These are phyloP conservation scores for Stagonosporopsis rhizophila DNA, from an alignment of 2,329 filamentous ascomycete species.

Conservation along the genomic window DNA sequence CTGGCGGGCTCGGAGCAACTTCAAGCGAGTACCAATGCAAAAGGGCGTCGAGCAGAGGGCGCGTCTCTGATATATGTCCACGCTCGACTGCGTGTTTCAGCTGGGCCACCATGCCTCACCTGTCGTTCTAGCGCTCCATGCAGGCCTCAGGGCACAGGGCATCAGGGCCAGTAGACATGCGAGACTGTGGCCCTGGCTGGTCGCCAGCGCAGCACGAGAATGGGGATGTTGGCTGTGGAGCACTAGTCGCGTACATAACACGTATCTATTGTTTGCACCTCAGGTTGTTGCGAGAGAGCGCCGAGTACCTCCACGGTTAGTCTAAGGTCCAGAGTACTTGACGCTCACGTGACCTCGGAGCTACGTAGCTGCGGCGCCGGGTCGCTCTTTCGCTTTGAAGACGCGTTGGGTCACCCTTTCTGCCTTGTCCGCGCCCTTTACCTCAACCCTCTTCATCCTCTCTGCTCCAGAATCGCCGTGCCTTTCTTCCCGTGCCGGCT, in stretches of 20 bases:
- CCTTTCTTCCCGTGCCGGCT: slow-evolving; percentile 14
- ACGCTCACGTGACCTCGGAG: not conserved
- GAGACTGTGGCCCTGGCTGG: not conserved
- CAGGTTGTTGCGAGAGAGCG: slow-evolving; percentile 1
- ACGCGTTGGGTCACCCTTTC: slow-evolving; percentile 27
- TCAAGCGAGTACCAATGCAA: slow-evolving; percentile 13
- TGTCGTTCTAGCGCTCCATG: slow-evolving; percentile 26
- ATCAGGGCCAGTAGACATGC: slow-evolving; percentile 10
- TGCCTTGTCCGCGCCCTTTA: slow-evolving; percentile 28
- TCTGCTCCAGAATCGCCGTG: slow-evolving; percentile 26
- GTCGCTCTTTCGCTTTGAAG: slow-evolving; percentile 31
- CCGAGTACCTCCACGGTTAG: not conserved
- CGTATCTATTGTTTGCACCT: slow-evolving; percentile 3
- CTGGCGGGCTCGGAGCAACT: slow-evolving; percentile 13
- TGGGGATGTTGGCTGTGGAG: not conserved
- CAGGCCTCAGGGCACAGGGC: slow-evolving; percentile 8
- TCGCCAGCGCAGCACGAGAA: not conserved
- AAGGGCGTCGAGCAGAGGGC: slow-evolving; percentile 8
- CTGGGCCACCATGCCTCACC: slow-evolving; percentile 35
- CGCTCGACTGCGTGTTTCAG: slow-evolving; percentile 21
- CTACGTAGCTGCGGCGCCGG: slow-evolving; percentile 25
- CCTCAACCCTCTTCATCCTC: slow-evolving; percentile 22
- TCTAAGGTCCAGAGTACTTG: not conserved
- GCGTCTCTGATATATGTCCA: slow-evolving; percentile 18
- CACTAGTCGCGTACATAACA: slow-evolving; percentile 10